Base-by-base conservation (phyloP, 805 yeast genomes). In the Schizosaccharomyces japonicus region DNA sequence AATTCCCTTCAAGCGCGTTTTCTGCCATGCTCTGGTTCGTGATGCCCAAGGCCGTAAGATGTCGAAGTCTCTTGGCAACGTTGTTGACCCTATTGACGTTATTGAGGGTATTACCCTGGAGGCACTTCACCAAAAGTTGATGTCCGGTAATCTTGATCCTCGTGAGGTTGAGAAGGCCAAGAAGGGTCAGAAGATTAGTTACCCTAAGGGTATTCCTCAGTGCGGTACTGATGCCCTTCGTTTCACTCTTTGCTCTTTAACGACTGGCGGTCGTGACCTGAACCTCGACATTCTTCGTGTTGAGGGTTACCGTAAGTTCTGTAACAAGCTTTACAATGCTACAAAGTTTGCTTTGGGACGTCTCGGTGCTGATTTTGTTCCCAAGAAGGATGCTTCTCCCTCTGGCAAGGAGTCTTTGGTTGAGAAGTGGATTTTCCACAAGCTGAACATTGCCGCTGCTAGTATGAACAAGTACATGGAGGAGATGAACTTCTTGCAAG, bases 181-280 rank as follows among this genome's bases (percentile, higher is more conserved):
- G 57, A 74, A 71, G 40, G 96, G 96, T 52, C 96, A 90, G 67
- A 75, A 71, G 56, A 69, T 74, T 58, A 77, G 93, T 10, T 87
- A 84, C 70, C 98, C 98, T 54, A 76, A 77, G 56, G 98, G 98
- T 68, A 85, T 87, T 55, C 95, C 96, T 49, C 94, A 90, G 68
- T 90, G 98, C 73, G 98, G 98, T 69, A 85, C 96, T 47, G 98
- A 90, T 65, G 98, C 98, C 42, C 69, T 90, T 67, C 78, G 98
- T 69, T 90, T 90, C 62, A 96, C 98, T 34, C 73, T 87, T 54
- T 90, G 96, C 73, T 95, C 95, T 48, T 90, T 87, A 70, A 80
- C 94, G 48, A 87, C 96, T 45, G 98, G 98, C 67, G 96, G 95
- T 57, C 78, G 96, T 67, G 98, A 90, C 60, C 90, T 90, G 63